Base-by-base conservation (phyloP, 495 filamentous ascomycete species). In the Daldinia vernicosa region DNA sequence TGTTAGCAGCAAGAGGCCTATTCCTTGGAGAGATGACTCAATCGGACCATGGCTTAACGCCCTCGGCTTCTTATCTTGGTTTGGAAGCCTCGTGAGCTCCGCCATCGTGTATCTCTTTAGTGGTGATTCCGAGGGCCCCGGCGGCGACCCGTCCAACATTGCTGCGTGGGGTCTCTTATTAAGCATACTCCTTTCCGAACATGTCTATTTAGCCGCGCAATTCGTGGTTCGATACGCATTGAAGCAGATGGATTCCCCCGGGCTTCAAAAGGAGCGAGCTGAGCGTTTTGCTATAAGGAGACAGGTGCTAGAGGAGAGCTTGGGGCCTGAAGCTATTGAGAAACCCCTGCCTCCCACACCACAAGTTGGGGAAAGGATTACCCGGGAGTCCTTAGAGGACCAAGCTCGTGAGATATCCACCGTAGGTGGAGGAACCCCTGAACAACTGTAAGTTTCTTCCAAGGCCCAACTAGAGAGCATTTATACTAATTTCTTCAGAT, bases 31-130 rank as follows among this genome's bases (percentile, higher is more conserved):
- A 14, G 90, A 92, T 2, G 96, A 98, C 78, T 93, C 91, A 3
- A 99, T 99, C 71, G 95, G 95, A 0, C 94, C 95, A 1, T 99
- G 95, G 95, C 85, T 99, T 11, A 90, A 93, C 62, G 89, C 90
- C 17, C 84, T 99, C 2, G 89, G 89, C 2, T 97, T 99, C 80
- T 80, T 98, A 3, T 89, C 93, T 11, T 99, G 95, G 95, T 84
- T 97, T 5, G 95, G 95, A 57, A 94, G 90, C 72, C 84, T 98
- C 67, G 94, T 92, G 17, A 91, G 89, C 43, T 87, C 94, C 0
- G 94, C 93, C 0, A 81, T 99, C 0, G 88, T 97, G 0, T 98
- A 94, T 77, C 87, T 99, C 66, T 98, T 97, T 81, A 88, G 89
- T 67, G 89, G 89, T 66, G 85, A 87, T 61, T 84, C 82, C 28